Conservation (phyloP, 352 stramenopile species). For the Globisporangium radiosum region DNA sequence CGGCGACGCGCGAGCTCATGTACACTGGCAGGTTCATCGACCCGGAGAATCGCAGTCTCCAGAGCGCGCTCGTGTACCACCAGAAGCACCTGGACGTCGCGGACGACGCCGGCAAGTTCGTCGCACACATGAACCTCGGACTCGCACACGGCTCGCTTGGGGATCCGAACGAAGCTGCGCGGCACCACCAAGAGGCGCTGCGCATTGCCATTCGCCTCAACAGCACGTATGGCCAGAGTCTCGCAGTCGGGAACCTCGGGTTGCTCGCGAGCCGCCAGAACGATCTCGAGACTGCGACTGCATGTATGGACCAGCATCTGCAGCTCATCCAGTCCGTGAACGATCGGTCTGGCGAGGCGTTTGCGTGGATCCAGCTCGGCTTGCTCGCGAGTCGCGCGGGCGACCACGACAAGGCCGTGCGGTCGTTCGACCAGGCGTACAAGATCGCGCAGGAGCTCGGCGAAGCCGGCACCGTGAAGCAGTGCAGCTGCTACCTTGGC, state of each 20-base stretch:
- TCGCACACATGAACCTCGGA: slow-evolving; percentile 83
- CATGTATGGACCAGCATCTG: slow-evolving; percentile 88
- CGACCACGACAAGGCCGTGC: slow-evolving; percentile 61
- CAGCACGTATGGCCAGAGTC: slow-evolving; percentile 77
- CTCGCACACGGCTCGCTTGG: slow-evolving; percentile 68
- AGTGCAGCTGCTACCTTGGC: slow-evolving; percentile 78
- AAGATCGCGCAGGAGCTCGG: slow-evolving; percentile 62
- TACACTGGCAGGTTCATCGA: slow-evolving; percentile 77
- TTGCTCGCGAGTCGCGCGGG: slow-evolving; percentile 52
- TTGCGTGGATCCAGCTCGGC: slow-evolving; percentile 84
- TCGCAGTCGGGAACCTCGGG: slow-evolving; percentile 84
- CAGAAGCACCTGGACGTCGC: slow-evolving; percentile 69
- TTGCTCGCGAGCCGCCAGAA: slow-evolving; percentile 79
- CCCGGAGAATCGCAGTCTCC: slow-evolving; percentile 32
- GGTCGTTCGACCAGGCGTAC: slow-evolving; percentile 77
- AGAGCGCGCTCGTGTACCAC: slow-evolving; percentile 56
- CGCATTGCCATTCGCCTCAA: slow-evolving; percentile 81
- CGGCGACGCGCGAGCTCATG: slow-evolving; percentile 41
- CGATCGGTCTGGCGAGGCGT: slow-evolving; percentile 68
- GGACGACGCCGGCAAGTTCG: slow-evolving; percentile 82
- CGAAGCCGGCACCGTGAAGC: slow-evolving; percentile 58
- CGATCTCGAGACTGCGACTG: slow-evolving; percentile 65
- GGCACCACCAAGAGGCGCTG: slow-evolving; percentile 84
- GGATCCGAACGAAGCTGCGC: slow-evolving; percentile 60
- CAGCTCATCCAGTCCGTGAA: slow-evolving; percentile 85